These are phyloP conservation scores for Chrysochromulina tobinii DNA, from an alignment of 78 protist genomes.

Conservation along the genomic window DNA sequence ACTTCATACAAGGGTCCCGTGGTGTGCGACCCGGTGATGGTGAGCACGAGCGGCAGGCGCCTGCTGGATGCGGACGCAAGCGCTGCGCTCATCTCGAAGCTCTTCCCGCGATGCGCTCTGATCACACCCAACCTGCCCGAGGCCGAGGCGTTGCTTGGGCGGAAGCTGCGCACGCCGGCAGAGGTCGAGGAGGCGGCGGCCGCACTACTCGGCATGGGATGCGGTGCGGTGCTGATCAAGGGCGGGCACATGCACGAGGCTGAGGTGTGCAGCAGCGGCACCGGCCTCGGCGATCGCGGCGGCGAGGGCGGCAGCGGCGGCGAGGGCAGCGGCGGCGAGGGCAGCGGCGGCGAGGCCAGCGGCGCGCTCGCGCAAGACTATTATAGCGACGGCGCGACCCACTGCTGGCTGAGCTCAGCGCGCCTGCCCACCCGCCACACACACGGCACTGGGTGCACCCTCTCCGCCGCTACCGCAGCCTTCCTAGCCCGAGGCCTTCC, in stretches of 20 bases:
- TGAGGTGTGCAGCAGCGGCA: not conserved
- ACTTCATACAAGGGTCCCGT: not conserved
- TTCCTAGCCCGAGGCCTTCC: not conserved
- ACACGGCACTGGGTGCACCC: not conserved
- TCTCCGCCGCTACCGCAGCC: constrained; percentile 26
- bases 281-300: too few relatives aligned
- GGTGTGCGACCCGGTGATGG: constrained; percentile 57
- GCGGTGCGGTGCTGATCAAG: not conserved
- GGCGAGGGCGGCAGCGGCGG: too few relatives aligned
- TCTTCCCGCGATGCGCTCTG: not conserved
- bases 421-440: not conserved
- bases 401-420: not conserved
- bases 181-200: not conserved
- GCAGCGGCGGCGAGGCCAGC: not conserved
- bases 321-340: not conserved
- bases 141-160: not conserved
- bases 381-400: not conserved
- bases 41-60: constrained; percentile 27
- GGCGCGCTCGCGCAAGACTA: not conserved
- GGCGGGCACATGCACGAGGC: not conserved
- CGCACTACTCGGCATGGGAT: not conserved
- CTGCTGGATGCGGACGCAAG: not conserved
- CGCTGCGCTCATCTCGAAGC: not conserved
- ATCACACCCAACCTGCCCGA: constrained; percentile 18
- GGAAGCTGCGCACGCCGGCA: too few relatives aligned